These are phyloP conservation scores for Lasiodiplodia sp. DNA, from an alignment of 2,329 filamentous ascomycete genomes.

Conservation along the genomic window DNA sequence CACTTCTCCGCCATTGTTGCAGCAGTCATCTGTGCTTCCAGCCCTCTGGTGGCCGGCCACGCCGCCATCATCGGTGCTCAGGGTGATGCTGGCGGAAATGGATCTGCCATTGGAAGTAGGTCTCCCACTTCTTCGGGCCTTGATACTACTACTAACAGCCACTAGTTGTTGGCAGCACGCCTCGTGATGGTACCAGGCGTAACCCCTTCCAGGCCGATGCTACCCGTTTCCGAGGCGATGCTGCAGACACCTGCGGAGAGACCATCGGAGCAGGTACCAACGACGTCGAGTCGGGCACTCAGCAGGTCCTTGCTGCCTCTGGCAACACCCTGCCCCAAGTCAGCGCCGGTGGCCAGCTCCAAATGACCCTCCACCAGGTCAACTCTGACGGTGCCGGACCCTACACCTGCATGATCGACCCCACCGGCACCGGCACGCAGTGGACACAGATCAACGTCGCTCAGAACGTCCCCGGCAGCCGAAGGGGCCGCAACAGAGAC, in stretches of 20 bases:
- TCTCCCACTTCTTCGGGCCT: conserved; percentile 1
- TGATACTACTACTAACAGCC: conserved; percentile 11
- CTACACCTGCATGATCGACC: conserved; percentile 70
- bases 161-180: conserved; percentile 61
- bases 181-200: conserved; percentile 67
- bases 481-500: conserved; percentile 50
- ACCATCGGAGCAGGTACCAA: conserved; percentile 65
- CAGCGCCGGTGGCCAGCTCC: conserved; percentile 62
- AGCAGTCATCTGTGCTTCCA: conserved; percentile 61
- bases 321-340: conserved; percentile 67
- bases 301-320: conserved; percentile 64
- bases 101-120: conserved; percentile 58
- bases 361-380: conserved; percentile 72
- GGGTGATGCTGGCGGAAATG: conserved; percentile 64
- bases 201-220: conserved; percentile 70
- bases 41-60: conserved; percentile 67
- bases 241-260: conserved; percentile 64
- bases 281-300: conserved; percentile 63
- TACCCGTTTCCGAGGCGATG: conserved; percentile 66
- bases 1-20: conserved; percentile 50
- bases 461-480: conserved; percentile 60
- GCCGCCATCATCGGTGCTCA: conserved; percentile 65
- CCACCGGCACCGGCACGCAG: conserved; percentile 62
- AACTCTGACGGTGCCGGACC: conserved; percentile 72
- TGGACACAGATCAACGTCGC: conserved; percentile 65